Conservation (phyloP, 768 basidiomycete genomes). For the Infundibulicybe gibba region DNA sequence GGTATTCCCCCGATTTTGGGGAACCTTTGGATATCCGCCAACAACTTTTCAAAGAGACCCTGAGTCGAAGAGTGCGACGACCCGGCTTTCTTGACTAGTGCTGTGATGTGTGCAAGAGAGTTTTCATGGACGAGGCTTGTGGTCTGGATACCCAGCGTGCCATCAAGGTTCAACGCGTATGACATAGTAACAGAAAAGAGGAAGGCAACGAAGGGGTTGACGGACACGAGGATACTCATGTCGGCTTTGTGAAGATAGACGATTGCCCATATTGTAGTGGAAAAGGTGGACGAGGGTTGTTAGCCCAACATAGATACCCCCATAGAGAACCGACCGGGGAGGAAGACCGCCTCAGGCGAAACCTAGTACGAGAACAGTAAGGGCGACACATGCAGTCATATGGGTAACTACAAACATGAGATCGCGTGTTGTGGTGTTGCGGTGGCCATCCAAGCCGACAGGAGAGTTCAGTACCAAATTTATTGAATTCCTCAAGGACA, state of each 20-base stretch:
- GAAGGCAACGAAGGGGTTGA: constrained; percentile 36
- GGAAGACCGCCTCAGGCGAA: constrained; percentile 38
- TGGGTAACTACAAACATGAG: constrained; percentile 22
- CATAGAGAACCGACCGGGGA: constrained; percentile 24
- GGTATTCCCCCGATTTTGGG: no score
- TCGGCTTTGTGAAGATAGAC: constrained; percentile 31
- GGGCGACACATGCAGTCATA: constrained; percentile 22
- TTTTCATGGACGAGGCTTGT: constrained; percentile 33
- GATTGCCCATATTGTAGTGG: constrained; percentile 28
- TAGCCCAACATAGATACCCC: constrained; percentile 30
- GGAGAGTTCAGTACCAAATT: constrained; percentile 12
- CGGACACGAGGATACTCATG: constrained; percentile 31
- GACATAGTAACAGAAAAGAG: constrained; percentile 36
- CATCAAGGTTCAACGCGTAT: constrained; percentile 29
- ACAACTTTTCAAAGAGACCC: constrained; percentile 45
- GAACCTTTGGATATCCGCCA: no score
- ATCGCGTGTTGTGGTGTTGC: constrained; percentile 23
- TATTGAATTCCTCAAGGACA: constrained; percentile 20
- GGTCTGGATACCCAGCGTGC: constrained; percentile 28
- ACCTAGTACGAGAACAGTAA: constrained; percentile 37
- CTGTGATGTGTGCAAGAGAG: constrained; percentile 32
- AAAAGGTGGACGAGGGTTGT: constrained; percentile 35
- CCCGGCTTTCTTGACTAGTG: constrained; percentile 30
- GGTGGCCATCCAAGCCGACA: constrained; percentile 9
- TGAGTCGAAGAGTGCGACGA: constrained; percentile 32